Evolutionary conservation across 768 basidiomycete species (phyloP), one percentile per base, ranked within the genome.

Genomic region (Suillus weaverae): DNA sequence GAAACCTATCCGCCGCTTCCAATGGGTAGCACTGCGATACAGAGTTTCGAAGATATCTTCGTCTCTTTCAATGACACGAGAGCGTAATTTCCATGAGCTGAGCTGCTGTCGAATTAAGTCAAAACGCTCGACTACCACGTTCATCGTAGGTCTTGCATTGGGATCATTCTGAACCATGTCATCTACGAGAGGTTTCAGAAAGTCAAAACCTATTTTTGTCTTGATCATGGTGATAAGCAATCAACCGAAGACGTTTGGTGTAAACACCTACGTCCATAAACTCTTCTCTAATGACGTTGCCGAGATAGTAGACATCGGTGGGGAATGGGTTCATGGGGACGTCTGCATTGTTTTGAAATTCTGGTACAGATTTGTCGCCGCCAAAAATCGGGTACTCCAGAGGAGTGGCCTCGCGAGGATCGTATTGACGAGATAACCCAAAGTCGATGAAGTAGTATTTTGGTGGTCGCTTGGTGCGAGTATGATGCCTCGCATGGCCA

Each of bases 271-370:
- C 81, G 60, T 71, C 57, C 0, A 77, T 18, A 59, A 82, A 78
- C 20, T 77, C 69, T 43, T 26, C 61, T n/a, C 64, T 70, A 8
- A 81, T 72, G 13, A 76, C 26, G 50, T 83, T 83, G 0, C 81
- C 83, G 0, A 83, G 65, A 38, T 78, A 79, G 65, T 81, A 84
- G 4, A 84, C 72, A 41, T 85, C 84, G 0, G 76, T 78, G 0
- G 77, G 70, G 51, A 84, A 85, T 0, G 81, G 80, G 65, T 84
- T 66, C 11, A 73, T 68, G 0, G 71, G 75, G 5, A 56, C 14
- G 0, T 64, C 54, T 0, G 63, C 36, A 8, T 61, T 69, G 18
- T 70, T 69, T n/a, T 74, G 69, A 43, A 76, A 78, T 63, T 83
- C 81, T 0, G 83, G 82, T 0, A 76, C 77, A 0, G 79, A 70